These are phyloP conservation scores for Nidularia pulvinata DNA, from an alignment of 768 basidiomycete species.

Conservation along the genomic window DNA sequence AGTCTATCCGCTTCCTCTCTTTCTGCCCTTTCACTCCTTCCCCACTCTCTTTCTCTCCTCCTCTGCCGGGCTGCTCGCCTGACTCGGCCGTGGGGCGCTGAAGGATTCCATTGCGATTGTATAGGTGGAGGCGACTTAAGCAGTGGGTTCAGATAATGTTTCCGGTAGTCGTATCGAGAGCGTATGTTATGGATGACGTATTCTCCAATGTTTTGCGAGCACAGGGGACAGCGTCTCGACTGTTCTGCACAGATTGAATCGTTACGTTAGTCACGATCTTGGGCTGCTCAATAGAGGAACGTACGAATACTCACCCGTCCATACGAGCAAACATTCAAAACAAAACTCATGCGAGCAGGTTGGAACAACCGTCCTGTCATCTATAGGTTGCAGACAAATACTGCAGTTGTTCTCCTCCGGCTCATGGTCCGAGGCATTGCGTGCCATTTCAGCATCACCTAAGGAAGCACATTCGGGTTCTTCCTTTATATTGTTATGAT, in stretches of 20 bases:
- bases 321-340: conserved; percentile 86
- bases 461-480: too few species aligned
- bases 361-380: conserved; percentile 81
- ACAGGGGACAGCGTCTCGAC: conserved; percentile 79
- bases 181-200: conserved; percentile 82
- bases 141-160: conserved; percentile 72
- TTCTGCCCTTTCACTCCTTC: conserved; percentile 46
- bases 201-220: conserved; percentile 63
- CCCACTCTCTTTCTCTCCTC: conserved; percentile 53
- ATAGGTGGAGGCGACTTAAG: conserved; percentile 48
- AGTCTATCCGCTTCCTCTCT: conserved; percentile 67
- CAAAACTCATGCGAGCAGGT: conserved; percentile 93
- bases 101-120: conserved; percentile 22
- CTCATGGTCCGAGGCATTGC: not conserved
- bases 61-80: conserved; percentile 23
- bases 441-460: too few species aligned
- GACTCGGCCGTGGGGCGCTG: conserved; percentile 19
- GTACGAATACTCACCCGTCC: conserved; percentile 67
- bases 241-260: conserved; percentile 44
- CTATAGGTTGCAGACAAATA: conserved; percentile 80
- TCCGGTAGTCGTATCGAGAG: conserved; percentile 79
- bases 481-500: too few species aligned
- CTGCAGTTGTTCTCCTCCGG: conserved; percentile 59
- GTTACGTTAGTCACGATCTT: not conserved
- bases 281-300: not conserved